Base-by-base conservation (phyloP, 2,329 filamentous ascomycete species). In the Calonectria pteridis region DNA sequence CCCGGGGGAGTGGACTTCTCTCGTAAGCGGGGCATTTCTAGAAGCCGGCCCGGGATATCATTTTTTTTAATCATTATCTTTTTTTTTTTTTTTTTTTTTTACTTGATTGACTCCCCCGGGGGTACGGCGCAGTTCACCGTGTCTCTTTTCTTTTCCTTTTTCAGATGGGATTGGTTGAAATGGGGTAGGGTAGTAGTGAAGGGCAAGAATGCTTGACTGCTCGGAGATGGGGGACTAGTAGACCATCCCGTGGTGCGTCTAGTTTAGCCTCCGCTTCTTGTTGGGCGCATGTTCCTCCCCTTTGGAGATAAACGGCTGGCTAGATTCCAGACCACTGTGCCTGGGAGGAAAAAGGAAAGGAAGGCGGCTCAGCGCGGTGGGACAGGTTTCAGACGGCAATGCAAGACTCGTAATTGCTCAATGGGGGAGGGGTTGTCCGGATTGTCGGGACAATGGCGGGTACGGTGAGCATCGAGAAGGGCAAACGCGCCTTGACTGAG, bases 21-120 rank as follows among this genome's bases (percentile, higher is more conserved):
- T 69, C 67, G 76, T 79, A 73, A 79, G 77, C 77, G 75, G 58
- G 69, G 69, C 55, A 40, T 67, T 66, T 51, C 59, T 69, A 72
- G 70, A 76, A 69, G 62, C 77, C 69, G 78, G 66, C 67, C 67
- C 69, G 62, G 63, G 67, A 73, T 72, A 73, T 78, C 28, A 50
- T 37, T 59, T 14, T 37, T 37, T 37, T 18, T 26, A 13, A 18
- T 29, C n/a, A 13, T 37, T 59, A 37, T n/a, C 37, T 28, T 29
- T 9, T 18, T 53, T 3, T 29, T 29, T 53, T 31, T 53, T 33
- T 53, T 31, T 7, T 53, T 31, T 20, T 10, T 46, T 46, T 46
- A 46, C 40, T 46, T 20, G 1, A n/a, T n/a, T 3, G n/a, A 46
- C 40, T 46, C 40, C 37, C 37, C 40, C 20, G 67, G 33, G 28